These are phyloP conservation scores for Myxozyma melibiosi DNA, from an alignment of 805 yeast species.

Conservation along the genomic window DNA sequence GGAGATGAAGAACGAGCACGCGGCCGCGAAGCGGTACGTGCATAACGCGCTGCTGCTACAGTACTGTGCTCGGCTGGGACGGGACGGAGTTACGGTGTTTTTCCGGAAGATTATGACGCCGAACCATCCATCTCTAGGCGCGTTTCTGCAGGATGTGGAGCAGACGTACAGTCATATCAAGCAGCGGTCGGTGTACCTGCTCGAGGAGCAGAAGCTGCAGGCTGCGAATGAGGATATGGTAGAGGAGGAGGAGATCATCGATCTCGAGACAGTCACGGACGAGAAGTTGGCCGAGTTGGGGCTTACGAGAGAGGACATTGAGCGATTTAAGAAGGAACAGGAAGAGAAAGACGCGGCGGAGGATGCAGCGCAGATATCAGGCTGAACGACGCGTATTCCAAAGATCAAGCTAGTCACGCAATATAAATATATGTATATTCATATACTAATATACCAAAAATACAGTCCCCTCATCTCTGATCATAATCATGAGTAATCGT, in stretches of 20 bases:
- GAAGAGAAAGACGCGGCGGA: slow-evolving; percentile 24
- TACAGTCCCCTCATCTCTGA: too few relatives aligned
- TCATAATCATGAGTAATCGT: too few relatives aligned
- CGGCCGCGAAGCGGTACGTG: slow-evolving; percentile 63
- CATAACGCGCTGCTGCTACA: slow-evolving; percentile 80
- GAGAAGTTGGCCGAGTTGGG: slow-evolving; percentile 25
- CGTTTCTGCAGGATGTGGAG: slow-evolving; percentile 72
- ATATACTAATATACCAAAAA: too few relatives aligned
- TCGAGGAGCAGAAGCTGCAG: slow-evolving; percentile 51
- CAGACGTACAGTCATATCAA: slow-evolving; percentile 76
- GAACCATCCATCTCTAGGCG: slow-evolving; percentile 63
- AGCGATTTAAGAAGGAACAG: slow-evolving; percentile 22
- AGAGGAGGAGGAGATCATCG: slow-evolving; percentile 48
- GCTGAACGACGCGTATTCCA: background rate
- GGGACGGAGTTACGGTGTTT: slow-evolving; percentile 62
- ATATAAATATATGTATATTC: background rate
- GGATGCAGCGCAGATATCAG: slow-evolving; percentile 6
- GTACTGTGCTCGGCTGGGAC: slow-evolving; percentile 55
- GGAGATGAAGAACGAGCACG: slow-evolving; percentile 63
- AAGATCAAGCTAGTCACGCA: background rate
- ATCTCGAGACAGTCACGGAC: slow-evolving; percentile 25
- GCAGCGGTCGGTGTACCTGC: slow-evolving; percentile 68
- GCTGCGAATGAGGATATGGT: slow-evolving; percentile 37
- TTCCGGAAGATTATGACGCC: slow-evolving; percentile 61
- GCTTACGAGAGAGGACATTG: slow-evolving; percentile 27